Conservation (phyloP, 2,329 filamentous ascomycete species). For the Phaeosphaeriaceae sp. region DNA sequence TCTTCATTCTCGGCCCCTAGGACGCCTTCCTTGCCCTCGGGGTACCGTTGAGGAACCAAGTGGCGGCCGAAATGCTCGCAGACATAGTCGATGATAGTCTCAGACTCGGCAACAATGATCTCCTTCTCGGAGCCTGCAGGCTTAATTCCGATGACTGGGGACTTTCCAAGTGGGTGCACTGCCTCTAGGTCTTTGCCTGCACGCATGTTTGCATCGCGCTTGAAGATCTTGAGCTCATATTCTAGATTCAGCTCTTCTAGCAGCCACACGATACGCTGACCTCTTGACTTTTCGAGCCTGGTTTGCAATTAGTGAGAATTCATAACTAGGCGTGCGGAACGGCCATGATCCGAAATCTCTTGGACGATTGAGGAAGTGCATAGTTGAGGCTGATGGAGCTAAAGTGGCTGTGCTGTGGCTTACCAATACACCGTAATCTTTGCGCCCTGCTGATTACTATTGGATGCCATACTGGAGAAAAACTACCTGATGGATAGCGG, state of each 20-base stretch:
- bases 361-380: neutral
- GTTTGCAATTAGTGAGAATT: neutral
- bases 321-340: slow-evolving; percentile 3
- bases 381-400: neutral
- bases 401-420: slow-evolving; percentile 16
- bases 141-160: slow-evolving; percentile 75
- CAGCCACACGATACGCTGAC: slow-evolving; percentile 84
- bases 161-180: slow-evolving; percentile 86
- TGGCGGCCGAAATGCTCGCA: slow-evolving; percentile 67
- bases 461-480: slow-evolving; percentile 17
- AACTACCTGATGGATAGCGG: neutral
- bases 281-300: slow-evolving; percentile 84
- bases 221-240: slow-evolving; percentile 82
- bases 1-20: slow-evolving; percentile 65
- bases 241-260: slow-evolving; percentile 80
- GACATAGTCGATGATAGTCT: slow-evolving; percentile 81
- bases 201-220: slow-evolving; percentile 67
- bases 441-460: slow-evolving; percentile 35
- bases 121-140: slow-evolving; percentile 54
- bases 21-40: slow-evolving; percentile 60
- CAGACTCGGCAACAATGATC: slow-evolving; percentile 79
- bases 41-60: slow-evolving; percentile 60
- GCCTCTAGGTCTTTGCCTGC: slow-evolving; percentile 78
- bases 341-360: neutral
- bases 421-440: slow-evolving; percentile 48